Evolutionary conservation across 306 rosid species (phyloP).

Genomic region (Hippophae gyantsensis): DNA sequence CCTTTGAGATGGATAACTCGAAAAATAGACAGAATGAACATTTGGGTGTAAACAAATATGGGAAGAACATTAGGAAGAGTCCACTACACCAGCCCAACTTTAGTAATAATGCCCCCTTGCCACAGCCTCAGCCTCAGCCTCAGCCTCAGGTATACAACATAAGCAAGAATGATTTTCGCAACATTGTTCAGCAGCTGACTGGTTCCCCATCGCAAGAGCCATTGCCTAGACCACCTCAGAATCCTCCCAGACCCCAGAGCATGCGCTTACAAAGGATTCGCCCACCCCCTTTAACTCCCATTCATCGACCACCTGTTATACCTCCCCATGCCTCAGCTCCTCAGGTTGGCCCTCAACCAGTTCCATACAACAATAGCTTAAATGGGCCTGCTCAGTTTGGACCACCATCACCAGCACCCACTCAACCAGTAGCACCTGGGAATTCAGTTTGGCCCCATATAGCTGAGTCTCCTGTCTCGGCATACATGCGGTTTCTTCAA

Average conservation of each 20-base stretch:
- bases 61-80: constrained; percentile 85
- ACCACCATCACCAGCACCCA: constrained; percentile 43
- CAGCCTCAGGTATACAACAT: constrained; percentile 96
- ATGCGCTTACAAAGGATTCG: constrained; percentile 76
- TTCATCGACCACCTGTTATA: constrained; percentile 47
- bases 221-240: constrained; percentile 61
- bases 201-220: constrained; percentile 89
- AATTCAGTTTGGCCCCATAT: constrained; percentile 48
- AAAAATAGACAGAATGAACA: constrained; percentile 53
- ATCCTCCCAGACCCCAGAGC: constrained; percentile 75
- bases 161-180: constrained; percentile 86
- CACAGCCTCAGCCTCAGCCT: constrained; percentile 96
- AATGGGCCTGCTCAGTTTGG: constrained; percentile 52
- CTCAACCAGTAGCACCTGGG: constrained; percentile 38
- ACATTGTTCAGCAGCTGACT: constrained; percentile 90
- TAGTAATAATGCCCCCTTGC: constrained; percentile 50
- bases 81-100: constrained; percentile 83
- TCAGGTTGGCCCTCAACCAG: constrained; percentile 36
- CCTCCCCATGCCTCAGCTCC: constrained; percentile 41
- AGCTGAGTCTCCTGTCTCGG: constrained; percentile 81
- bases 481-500: constrained; percentile 90
- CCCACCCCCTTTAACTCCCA: constrained; percentile 81
- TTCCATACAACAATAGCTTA: constrained; percentile 40
- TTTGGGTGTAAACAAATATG: constrained; percentile 84
- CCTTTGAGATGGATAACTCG: constrained; percentile 57